These are phyloP conservation scores for Recurvomyces mirabilis DNA, from an alignment of 495 filamentous ascomycete species.

Conservation along the genomic window DNA sequence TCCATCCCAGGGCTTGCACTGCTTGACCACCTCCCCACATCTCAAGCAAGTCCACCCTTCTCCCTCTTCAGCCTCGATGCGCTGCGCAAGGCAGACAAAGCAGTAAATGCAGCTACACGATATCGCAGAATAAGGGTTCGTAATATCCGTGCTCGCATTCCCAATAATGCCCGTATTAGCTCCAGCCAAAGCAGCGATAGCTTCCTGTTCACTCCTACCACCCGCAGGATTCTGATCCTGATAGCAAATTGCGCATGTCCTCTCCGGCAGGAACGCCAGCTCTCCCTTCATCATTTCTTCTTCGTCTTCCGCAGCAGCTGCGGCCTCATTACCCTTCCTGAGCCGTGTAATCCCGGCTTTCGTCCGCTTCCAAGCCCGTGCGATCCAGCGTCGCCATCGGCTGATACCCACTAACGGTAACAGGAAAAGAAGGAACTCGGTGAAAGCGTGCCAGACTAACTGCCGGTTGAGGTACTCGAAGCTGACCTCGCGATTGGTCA, in stretches of 20 bases:
- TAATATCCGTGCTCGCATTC: constrained; percentile 85
- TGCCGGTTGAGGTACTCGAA: constrained; percentile 98
- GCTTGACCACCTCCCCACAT: constrained; percentile 74
- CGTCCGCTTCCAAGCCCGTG: constrained; percentile 67
- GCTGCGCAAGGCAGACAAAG: constrained; percentile 88
- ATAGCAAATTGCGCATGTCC: constrained; percentile 97
- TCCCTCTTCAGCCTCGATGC: constrained; percentile 83
- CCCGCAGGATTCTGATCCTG: constrained; percentile 71
- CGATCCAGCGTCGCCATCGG: constrained; percentile 82
- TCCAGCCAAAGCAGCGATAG: constrained; percentile 42
- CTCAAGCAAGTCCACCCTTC: constrained; percentile 93
- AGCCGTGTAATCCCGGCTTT: constrained; percentile 47
- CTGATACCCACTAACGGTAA: constrained; percentile 87
- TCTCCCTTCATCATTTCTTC: constrained; percentile 51
- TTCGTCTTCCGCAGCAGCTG: constrained; percentile 36
- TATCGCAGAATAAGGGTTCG: constrained; percentile 87
- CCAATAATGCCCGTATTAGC: constrained; percentile 66
- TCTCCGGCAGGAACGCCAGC: constrained; percentile 73
- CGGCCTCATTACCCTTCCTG: constrained; percentile 30
- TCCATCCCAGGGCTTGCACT: constrained; percentile 87
- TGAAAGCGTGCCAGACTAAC: constrained; percentile 97
- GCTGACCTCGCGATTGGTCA: constrained; percentile 78
- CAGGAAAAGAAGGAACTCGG: constrained; percentile 92
- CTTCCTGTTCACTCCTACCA: constrained; percentile 46
- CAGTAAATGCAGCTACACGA: constrained; percentile 92